phyloP scores from a whole-genome alignment of 805 yeast species.

The Torulaspora quercuum region DNA sequence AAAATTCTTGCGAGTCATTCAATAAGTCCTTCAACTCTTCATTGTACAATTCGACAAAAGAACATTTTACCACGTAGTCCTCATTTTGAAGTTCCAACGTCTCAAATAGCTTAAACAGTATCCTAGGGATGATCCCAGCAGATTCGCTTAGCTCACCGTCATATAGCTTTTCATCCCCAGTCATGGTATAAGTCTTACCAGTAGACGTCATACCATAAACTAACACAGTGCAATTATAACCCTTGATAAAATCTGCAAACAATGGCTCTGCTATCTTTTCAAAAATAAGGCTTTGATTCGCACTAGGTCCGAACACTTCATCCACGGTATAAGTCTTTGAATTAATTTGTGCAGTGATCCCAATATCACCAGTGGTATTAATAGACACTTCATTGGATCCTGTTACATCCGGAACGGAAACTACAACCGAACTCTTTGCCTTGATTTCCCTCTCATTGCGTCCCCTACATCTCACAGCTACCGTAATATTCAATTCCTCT shows the following conservation, averaged over 20 bases:
- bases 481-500: constrained; percentile 52
- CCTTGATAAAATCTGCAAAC: constrained; percentile 64
- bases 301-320: constrained; percentile 76
- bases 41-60: constrained; percentile 82
- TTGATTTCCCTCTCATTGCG: constrained; percentile 55
- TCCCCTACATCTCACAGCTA: constrained; percentile 62
- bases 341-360: constrained; percentile 41
- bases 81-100: constrained; percentile 39
- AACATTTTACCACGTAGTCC: constrained; percentile 68
- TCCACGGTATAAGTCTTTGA: constrained; percentile 68
- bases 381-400: constrained; percentile 48
- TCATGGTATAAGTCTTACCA: constrained; percentile 79
- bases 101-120: constrained; percentile 53
- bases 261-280: constrained; percentile 63
- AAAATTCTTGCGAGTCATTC: constrained; percentile 25
- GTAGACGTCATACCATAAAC: constrained; percentile 94
- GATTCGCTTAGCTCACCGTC: constrained; percentile 40
- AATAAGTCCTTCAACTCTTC: constrained; percentile 79
- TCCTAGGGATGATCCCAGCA: constrained; percentile 68
- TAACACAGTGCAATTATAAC: constrained; percentile 76
- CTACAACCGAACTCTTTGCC: constrained; percentile 59
- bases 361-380: constrained; percentile 41
- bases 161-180: constrained; percentile 53
- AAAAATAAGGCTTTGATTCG: constrained; percentile 67
- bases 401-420: constrained; percentile 47